A percentile compares a stretch with the other conserved stretches of the same genome.
Conservation (phyloP, 129 eudicot species). For the Lactuca sativa region DNA sequence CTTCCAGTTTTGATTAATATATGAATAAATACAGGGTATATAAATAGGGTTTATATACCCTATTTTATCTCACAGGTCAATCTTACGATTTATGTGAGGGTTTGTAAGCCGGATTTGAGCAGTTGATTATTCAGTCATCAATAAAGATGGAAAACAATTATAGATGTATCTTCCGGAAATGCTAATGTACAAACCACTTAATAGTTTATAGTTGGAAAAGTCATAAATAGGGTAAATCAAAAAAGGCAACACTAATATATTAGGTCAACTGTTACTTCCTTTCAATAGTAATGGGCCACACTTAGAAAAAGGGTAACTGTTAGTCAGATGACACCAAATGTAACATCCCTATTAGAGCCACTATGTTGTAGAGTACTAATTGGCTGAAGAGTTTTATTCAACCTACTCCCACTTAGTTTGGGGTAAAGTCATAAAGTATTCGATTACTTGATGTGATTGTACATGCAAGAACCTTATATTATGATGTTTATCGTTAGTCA, state of each 20-base stretch:
- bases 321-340: neutral
- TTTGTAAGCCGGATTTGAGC: neutral
- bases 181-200: neutral
- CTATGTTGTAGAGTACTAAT: neutral
- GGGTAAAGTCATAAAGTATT: neutral
- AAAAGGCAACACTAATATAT: neutral
- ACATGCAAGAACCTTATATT: neutral
- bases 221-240: neutral
- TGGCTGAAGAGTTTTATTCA: constrained; percentile 6
- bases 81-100: neutral
- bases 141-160: neutral
- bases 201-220: neutral
- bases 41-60: no score
- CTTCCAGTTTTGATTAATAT: no score
- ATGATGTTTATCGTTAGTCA: constrained; percentile 1
- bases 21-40: no score
- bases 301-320: neutral
- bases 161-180: neutral
- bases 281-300: neutral
- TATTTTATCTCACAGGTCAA: constrained; percentile 12
- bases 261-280: neutral
- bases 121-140: neutral
- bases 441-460: neutral
- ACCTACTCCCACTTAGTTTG: neutral
- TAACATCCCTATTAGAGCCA: neutral